Evolutionary conservation across 208 protist species (phyloP), one percentile per base, ranked within the genome.

Genomic region (Porcisia deanei): DNA sequence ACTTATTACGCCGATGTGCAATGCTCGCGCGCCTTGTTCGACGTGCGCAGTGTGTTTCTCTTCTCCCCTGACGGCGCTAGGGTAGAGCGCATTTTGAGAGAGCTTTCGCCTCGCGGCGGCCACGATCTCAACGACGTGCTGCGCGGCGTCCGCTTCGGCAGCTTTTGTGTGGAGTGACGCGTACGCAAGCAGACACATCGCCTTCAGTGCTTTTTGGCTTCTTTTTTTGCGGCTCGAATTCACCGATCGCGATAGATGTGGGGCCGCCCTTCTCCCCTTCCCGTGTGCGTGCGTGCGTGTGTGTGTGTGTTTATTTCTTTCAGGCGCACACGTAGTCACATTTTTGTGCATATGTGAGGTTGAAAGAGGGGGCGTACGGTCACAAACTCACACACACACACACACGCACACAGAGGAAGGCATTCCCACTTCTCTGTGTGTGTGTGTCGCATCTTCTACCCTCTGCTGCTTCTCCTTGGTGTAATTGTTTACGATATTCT

Each of bases 1-100:
- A 89, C 83, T 9, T 92, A 88, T 72, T 89, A 83, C 71, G 67
- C 67, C 3, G 80, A 89, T 59, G 59, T 20, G 1, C 81, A 84
- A 0, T 69, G 67, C 54, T 69, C 78, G 3, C 57, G 30, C 39
- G 65, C 82, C 25, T 39, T 84, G 20, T 88, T 89, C 54, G 80
- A 87, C 12, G 53, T 92, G 16, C 83, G 82, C 22, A 89, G 81
- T 10, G 59, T 63, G 22, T 80, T 85, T 45, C 52, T 75, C 10
- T 88, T 92, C 59, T 77, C 80, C 1, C 67, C 73, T 6, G 88
- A 86, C 20, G 83, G 81, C 5, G 54, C 49, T 10, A 75, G 77
- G 69, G 69, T 87, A 16, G 76, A 86, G 65, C 55, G 72, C 54
- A 82, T 92, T 3, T 71, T 73, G 4, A 85, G 90, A 22, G 86